Conservation (phyloP, 331 rosid genomes). For the Acacia pycnantha region DNA sequence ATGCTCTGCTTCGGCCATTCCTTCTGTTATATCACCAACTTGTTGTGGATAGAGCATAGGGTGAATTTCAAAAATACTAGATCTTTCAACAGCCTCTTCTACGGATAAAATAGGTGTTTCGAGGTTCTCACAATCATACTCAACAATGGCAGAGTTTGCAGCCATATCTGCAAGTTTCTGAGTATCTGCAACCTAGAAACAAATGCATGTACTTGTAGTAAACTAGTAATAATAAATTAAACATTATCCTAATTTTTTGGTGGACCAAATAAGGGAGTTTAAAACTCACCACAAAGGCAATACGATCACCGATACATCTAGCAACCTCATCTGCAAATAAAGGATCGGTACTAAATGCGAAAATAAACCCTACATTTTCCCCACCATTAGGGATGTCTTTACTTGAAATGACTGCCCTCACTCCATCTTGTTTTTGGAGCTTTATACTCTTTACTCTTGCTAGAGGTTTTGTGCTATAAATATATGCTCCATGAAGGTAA, state of each 20-base stretch:
- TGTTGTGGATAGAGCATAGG: conserved; percentile 46
- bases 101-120: conserved; percentile 72
- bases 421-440: conserved; percentile 53
- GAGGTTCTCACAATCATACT: conserved; percentile 59
- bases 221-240: background rate
- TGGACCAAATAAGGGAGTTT: conserved; percentile 11
- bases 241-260: no score
- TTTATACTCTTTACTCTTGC: conserved; percentile 61
- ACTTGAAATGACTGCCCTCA: conserved; percentile 54
- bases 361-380: conserved; percentile 61
- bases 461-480: conserved; percentile 75
- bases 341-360: conserved; percentile 54
- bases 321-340: conserved; percentile 71
- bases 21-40: conserved; percentile 74
- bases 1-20: conserved; percentile 85
- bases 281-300: conserved; percentile 76
- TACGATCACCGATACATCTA: conserved; percentile 62
- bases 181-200: conserved; percentile 73
- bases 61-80: conserved; percentile 75
- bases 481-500: conserved; percentile 75
- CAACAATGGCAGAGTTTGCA: conserved; percentile 62
- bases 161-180: conserved; percentile 83
- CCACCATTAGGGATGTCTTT: conserved; percentile 66
- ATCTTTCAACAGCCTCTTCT: conserved; percentile 78
- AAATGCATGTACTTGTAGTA: background rate